Evolutionary conservation across 164 flowering plant genomes (phyloP), one percentile per base, ranked within the genome.

Genomic region (Amborella trichopoda): DNA sequence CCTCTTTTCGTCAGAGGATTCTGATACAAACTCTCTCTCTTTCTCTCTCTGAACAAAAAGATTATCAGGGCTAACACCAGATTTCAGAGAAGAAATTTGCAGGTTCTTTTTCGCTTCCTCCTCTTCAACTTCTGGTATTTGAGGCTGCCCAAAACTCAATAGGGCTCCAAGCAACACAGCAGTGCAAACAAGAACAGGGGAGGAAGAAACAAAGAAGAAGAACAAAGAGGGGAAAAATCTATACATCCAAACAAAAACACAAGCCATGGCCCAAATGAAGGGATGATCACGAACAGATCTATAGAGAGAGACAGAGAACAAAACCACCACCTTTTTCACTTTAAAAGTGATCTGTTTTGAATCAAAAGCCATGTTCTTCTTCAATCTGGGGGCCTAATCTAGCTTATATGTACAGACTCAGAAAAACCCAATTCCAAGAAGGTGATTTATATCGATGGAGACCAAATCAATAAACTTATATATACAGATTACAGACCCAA

Each of bases 141-240:
- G 61, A 0, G 78, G 70, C 28, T 80, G 60, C 28, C 99, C 99
- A 46, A 70, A 80, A 70, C 89, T 88, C 74, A 93, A 71, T 20
- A 93, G 77, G 50, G 81, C 73, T 17, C 95, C 99, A 55, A 93
- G 91, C 61, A 93, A 72, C 68, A 76, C 56, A 64, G 84, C 83
- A 53, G 99, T 83, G 54, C 86, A 85, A 25, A 83, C 65, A 61
- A 93, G 60, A 56, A 88, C 81, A 63, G 99, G 96, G 25, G 87
- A 88, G 23, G 82, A 72, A 63, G 88, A 76, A 2, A 85, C 52
- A 62, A 88, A 59, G 21, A 82, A 51, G n/a, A 71, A 65, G 58
- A 93, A 85, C 55, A 79, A 6, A 45, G 69, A 55, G 47, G 99
- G 99, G 46, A 61, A 72, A 39, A 68, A 71, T 67, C 72, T 74